These are phyloP conservation scores for Starmerella stellata DNA, from an alignment of 805 yeast species.

Conservation along the genomic window DNA sequence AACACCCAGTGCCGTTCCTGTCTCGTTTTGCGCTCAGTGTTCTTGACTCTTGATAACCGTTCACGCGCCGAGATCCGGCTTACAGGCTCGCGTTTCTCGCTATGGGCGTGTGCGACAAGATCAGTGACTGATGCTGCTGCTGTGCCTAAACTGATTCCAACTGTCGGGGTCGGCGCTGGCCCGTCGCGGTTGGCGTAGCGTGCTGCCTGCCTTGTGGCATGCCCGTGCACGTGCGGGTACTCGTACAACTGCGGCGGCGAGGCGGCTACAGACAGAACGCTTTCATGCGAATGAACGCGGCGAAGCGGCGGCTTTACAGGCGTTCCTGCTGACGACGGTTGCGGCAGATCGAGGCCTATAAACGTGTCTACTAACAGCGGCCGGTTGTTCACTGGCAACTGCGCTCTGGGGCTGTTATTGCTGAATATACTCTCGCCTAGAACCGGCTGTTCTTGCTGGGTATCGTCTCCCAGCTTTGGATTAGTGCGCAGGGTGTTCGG, in stretches of 20 bases:
- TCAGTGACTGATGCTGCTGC: neutral
- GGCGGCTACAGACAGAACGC: constrained; percentile 11
- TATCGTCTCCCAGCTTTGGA: too few relatives aligned
- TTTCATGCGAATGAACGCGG: constrained; percentile 14
- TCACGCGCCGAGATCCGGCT: neutral
- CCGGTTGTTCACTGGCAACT: too few relatives aligned
- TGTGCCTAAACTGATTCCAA: too few relatives aligned
- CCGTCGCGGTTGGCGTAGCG: too few relatives aligned
- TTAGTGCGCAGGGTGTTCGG: too few relatives aligned
- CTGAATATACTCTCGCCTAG: too few relatives aligned
- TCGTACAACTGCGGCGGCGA: constrained; percentile 1
- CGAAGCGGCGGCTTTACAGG: constrained; percentile 4
- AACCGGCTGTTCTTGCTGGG: too few relatives aligned
- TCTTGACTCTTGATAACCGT: neutral
- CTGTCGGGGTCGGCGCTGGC: too few relatives aligned
- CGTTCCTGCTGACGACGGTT: neutral
- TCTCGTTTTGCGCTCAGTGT: neutral
- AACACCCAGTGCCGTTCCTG: constrained; percentile 12
- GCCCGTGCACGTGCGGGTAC: neutral
- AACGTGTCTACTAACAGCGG: neutral
- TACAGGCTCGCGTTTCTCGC: neutral
- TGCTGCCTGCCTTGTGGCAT: too few relatives aligned
- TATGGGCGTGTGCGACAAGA: neutral
- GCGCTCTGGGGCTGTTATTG: too few relatives aligned
- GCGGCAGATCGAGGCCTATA: neutral